A percentile compares a stretch with the other conserved stretches of the same genome.
Evolutionary conservation across 345 rosid genomes (phyloP).

Genomic region (Rhodamnia rubescens): DNA sequence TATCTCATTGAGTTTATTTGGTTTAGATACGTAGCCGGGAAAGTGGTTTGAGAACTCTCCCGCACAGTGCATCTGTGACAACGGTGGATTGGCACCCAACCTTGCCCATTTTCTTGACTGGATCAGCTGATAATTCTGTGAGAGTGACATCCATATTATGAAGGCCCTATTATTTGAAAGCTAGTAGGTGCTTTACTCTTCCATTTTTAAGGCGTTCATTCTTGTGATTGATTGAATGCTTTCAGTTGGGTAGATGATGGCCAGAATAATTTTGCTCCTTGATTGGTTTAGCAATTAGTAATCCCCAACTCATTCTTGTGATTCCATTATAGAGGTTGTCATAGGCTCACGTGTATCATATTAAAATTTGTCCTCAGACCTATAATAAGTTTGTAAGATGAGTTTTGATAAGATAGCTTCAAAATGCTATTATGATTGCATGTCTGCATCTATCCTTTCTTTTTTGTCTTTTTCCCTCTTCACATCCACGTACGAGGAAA

Average conservation of each 20-base stretch:
- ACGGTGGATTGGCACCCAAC: constrained; percentile 78
- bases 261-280: not conserved
- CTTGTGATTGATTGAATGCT: not conserved
- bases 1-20: not conserved
- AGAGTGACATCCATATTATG: constrained; percentile 40
- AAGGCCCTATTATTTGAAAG: not conserved
- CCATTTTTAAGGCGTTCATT: not conserved
- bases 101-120: constrained; percentile 56
- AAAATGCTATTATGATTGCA: not conserved
- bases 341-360: not conserved
- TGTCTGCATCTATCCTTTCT: not conserved
- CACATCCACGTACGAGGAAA: not conserved
- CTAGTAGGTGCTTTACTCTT: not conserved
- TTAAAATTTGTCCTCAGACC: not conserved
- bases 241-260: not conserved
- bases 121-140: constrained; percentile 61
- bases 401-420: not conserved
- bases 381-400: not conserved
- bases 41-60: constrained; percentile 43
- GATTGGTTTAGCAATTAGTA: not conserved
- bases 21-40: constrained; percentile 36
- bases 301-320: not conserved
- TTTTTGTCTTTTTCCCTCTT: not conserved
- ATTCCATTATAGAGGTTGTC: not conserved
- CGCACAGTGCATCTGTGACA: constrained; percentile 48